A percentile compares a stretch with the other conserved stretches of the same genome.
Conservation (phyloP, 169 alveolate genomes). For the Toxoplasma gondii region DNA sequence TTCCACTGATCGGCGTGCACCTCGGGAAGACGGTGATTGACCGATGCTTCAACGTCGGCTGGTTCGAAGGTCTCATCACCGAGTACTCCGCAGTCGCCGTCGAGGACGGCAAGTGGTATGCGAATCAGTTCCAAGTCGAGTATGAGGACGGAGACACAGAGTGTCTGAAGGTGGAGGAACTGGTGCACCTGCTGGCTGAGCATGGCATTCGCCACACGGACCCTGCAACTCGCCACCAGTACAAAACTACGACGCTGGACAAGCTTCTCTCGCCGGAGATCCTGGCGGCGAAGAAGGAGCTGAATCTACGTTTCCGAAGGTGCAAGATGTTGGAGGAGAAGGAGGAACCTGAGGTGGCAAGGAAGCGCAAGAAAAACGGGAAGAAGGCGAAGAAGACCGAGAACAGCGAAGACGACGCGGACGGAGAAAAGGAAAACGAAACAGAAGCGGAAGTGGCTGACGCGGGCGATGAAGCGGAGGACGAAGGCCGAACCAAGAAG, state of each 20-base stretch:
- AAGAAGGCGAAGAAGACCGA: neutral
- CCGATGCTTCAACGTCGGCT: conserved; percentile 42
- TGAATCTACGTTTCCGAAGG: neutral
- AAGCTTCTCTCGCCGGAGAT: conserved; percentile 15
- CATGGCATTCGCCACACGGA: conserved; percentile 2
- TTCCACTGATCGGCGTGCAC: conserved; percentile 66
- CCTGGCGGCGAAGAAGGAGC: neutral
- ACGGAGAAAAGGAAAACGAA: neutral
- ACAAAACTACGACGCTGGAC: conserved; percentile 31
- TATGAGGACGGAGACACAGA: conserved; percentile 66
- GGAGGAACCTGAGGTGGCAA: neutral
- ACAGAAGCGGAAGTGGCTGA: neutral
- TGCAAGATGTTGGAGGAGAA: conserved; percentile 10
- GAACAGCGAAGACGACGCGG: neutral
- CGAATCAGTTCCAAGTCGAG: conserved; percentile 63
- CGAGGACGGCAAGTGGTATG: conserved; percentile 50
- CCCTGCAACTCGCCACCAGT: neutral
- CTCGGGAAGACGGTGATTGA: conserved; percentile 68
- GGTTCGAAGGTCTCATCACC: conserved; percentile 55
- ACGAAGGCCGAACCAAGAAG: neutral
- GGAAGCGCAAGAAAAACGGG: neutral
- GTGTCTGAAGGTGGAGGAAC: conserved; percentile 54
- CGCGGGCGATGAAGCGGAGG: neutral
- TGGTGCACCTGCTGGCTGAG: conserved; percentile 45
- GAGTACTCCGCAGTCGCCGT: conserved; percentile 57